Evolutionary conservation across 306 rosid species (phyloP), one percentile per base, ranked within the genome.

Genomic region (Begonia fuchsioides): DNA sequence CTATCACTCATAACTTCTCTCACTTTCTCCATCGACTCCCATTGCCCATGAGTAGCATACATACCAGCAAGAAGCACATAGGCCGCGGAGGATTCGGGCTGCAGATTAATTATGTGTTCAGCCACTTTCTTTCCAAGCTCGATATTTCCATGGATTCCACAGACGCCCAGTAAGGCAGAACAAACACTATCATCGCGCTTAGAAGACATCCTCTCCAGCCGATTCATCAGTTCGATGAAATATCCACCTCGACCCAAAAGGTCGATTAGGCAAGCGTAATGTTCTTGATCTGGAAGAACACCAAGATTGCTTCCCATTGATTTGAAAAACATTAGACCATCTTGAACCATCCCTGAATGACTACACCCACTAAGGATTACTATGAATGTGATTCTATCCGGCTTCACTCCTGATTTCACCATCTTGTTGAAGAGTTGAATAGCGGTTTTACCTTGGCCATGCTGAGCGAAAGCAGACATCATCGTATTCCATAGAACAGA

Each of bases 401-500:
- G 93, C 65, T 75, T 71, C 72, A 87, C 56, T 44, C 85, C 80
- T 13, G 79, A 75, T 53, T 55, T 63, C 51, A 71, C 59, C 80
- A 87, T 67, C 39, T 73, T 68, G 48, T 69, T 66, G 51, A 83
- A 63, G 71, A 75, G 60, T 66, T 14, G 39, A 35, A 73, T 49
- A 48, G 93, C 85, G 64, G 80, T 75, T 56, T 26, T 61, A 38
- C 93, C 85, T 44, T 38, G 52, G 61, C 93, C 94, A 67, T 71
- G 71, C 40, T 69, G 82, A 38, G 80, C 77, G 45, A 87, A 54
- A 13, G 87, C 74, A 49, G 82, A 83, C 61, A 82, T 71, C 80
- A 80, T 67, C 2, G 85, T 71, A 70, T 83, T 83, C 94, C 96
- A 83, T 60, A 69, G 71, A 50, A 73, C 92, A 46, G 63, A 74